A percentile compares a stretch with the other conserved stretches of the same genome.
Conservation (phyloP, 768 basidiomycete genomes). For the Russula griseocarnosa region DNA sequence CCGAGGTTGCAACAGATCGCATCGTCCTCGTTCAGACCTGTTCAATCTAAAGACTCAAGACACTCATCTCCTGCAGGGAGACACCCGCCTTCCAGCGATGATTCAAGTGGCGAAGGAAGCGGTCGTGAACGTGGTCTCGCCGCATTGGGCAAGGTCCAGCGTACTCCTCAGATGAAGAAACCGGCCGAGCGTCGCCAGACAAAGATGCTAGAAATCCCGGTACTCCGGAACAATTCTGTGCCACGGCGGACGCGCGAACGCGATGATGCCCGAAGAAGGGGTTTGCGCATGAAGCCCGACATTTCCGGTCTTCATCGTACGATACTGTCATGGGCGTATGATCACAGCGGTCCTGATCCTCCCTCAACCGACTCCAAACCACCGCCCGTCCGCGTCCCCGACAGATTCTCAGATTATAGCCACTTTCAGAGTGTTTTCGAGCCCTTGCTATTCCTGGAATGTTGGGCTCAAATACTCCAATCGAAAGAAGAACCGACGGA, state of each 20-base stretch:
- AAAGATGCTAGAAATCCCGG: conserved; percentile 56
- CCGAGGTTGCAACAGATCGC: conserved; percentile 40
- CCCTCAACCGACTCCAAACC: conserved; percentile 44
- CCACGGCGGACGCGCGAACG: conserved; percentile 51
- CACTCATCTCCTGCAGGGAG: conserved; percentile 3
- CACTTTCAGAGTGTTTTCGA: conserved; percentile 77
- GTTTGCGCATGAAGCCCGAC: conserved; percentile 77
- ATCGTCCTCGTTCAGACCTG: conserved; percentile 33
- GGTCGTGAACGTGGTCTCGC: conserved; percentile 35
- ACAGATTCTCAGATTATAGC: conserved; percentile 56
- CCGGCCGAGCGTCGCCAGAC: conserved; percentile 57
- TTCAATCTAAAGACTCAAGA: conserved; percentile 19
- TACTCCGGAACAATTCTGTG: conserved; percentile 40
- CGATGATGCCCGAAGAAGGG: conserved; percentile 58
- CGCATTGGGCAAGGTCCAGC: conserved; percentile 25
- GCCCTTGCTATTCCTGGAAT: conserved; percentile 81
- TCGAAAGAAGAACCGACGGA: conserved; percentile 65
- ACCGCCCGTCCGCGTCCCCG: conserved; percentile 49
- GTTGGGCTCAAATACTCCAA: conserved; percentile 83
- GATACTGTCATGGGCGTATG: conserved; percentile 85
- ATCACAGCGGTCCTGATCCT: conserved; percentile 58
- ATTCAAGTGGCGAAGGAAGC: conserved; percentile 43
- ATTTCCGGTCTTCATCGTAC: conserved; percentile 70
- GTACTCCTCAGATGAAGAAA: conserved; percentile 48
- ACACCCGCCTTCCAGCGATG: conserved; percentile 30